A percentile compares a stretch with the other conserved stretches of the same genome.
phyloP scores from a whole-genome alignment of 2,329 filamentous ascomycete species.

The Cladosporium sp. region DNA sequence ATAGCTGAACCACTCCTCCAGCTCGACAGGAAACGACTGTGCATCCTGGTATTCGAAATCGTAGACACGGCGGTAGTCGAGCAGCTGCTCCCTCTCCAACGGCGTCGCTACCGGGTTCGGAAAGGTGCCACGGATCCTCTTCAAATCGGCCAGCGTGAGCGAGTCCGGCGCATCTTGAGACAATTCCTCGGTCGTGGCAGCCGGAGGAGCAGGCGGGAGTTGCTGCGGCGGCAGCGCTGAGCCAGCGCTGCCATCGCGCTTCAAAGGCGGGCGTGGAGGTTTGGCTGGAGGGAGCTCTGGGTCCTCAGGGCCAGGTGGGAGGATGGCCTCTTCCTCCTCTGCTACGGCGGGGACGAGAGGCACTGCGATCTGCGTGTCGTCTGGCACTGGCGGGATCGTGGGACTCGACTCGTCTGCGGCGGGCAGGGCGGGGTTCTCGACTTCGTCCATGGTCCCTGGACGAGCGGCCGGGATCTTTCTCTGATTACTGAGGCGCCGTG shows the following conservation, averaged over 20 bases:
- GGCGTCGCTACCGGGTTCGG: slow-evolving; percentile 35
- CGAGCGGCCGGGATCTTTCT: not conserved
- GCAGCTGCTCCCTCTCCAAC: slow-evolving; percentile 33
- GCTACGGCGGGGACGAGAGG: slow-evolving; percentile 11
- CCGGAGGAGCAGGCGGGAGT: slow-evolving; percentile 43
- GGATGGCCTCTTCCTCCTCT: slow-evolving; percentile 4
- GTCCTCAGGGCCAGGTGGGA: slow-evolving; percentile 10
- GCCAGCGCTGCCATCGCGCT: slow-evolving; percentile 36
- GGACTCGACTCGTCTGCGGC: slow-evolving; percentile 36
- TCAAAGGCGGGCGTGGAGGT: slow-evolving; percentile 39
- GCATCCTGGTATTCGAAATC: slow-evolving; percentile 67
- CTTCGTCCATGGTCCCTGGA: slow-evolving; percentile 37
- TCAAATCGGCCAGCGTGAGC: slow-evolving; percentile 50
- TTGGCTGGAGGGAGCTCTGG: slow-evolving; percentile 10
- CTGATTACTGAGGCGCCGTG: not conserved
- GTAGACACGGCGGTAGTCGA: slow-evolving; percentile 54
- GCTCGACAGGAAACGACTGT: slow-evolving; percentile 72
- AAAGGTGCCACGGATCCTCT: slow-evolving; percentile 46
- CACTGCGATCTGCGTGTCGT: slow-evolving; percentile 24
- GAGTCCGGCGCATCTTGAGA: slow-evolving; percentile 43
- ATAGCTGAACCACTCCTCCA: slow-evolving; percentile 98
- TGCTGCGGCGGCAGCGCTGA: slow-evolving; percentile 45
- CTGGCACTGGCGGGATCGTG: slow-evolving; percentile 31
- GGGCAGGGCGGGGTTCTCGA: slow-evolving; percentile 40
- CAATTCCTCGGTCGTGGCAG: slow-evolving; percentile 34